Conservation (phyloP, 495 filamentous ascomycete species). For the Friedmanniomyces endolithicus region DNA sequence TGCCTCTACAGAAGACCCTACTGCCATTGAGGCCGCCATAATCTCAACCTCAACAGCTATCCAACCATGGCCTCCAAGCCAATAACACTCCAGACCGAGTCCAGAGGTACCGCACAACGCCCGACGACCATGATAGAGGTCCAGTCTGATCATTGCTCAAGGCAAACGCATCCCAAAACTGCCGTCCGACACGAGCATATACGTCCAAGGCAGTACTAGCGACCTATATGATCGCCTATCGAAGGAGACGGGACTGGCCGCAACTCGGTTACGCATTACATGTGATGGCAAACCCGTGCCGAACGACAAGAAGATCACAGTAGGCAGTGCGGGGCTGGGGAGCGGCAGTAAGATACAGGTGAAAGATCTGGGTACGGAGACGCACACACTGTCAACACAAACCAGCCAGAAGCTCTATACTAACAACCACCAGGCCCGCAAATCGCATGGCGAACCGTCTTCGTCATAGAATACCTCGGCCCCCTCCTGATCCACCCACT, state of each 20-base stretch:
- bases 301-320: slow-evolving; percentile 51
- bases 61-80: slow-evolving; percentile 21
- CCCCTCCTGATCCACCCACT: slow-evolving; percentile 82
- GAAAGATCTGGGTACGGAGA: slow-evolving; percentile 73
- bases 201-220: slow-evolving; percentile 19
- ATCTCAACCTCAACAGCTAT: not conserved
- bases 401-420: not conserved
- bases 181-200: slow-evolving; percentile 23
- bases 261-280: slow-evolving; percentile 56
- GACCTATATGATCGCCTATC: slow-evolving; percentile 47
- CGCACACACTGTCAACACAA: not conserved
- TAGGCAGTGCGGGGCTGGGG: slow-evolving; percentile 51
- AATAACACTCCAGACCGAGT: slow-evolving; percentile 16
- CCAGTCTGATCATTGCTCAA: slow-evolving; percentile 2
- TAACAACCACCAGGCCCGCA: slow-evolving; percentile 54
- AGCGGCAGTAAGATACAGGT: slow-evolving; percentile 65
- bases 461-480: slow-evolving; percentile 85
- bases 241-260: slow-evolving; percentile 38
- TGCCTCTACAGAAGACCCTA: not conserved
- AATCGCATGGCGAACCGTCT: slow-evolving; percentile 87
- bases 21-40: not conserved
- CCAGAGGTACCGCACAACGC: slow-evolving; percentile 23
- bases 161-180: slow-evolving; percentile 32
- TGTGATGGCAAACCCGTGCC: slow-evolving; percentile 56
- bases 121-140: not conserved